Evolutionary conservation across 805 yeast species (phyloP).

Genomic region (Lachancea mirantina): DNA sequence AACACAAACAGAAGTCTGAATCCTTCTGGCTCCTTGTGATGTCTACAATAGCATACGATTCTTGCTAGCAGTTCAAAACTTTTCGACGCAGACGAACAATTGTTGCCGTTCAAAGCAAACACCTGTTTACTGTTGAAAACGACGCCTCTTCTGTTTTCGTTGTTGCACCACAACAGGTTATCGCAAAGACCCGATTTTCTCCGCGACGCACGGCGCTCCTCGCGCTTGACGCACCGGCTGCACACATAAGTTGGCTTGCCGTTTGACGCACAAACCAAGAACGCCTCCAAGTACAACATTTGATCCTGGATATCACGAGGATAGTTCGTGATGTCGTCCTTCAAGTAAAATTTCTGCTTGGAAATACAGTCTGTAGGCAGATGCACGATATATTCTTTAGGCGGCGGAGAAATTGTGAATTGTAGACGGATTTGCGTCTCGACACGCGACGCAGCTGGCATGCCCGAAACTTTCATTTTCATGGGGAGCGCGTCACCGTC

Average conservation of each 20-base stretch:
- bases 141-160: constrained; percentile 70
- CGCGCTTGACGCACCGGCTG: constrained; percentile 83
- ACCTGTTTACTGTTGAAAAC: constrained; percentile 90
- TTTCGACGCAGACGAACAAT: constrained; percentile 24
- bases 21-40: constrained; percentile 84
- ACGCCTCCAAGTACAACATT: constrained; percentile 65
- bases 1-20: constrained; percentile 66
- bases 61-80: constrained; percentile 54
- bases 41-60: constrained; percentile 92
- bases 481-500: constrained; percentile 34
- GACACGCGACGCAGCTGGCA: constrained; percentile 82
- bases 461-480: constrained; percentile 45
- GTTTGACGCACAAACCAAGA: constrained; percentile 58
- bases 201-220: constrained; percentile 87
- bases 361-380: constrained; percentile 84
- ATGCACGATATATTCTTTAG: constrained; percentile 64
- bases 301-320: constrained; percentile 45
- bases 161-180: constrained; percentile 69
- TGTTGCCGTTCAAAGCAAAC: constrained; percentile 38
- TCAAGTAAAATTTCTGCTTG: constrained; percentile 72
- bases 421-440: constrained; percentile 89
- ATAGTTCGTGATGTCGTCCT: constrained; percentile 34
- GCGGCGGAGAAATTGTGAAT: constrained; percentile 65
- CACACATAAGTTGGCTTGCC: constrained; percentile 68
- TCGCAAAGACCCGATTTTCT: constrained; percentile 77